Evolutionary conservation across 345 rosid species (phyloP).

Genomic region (Streptanthus diversifolius): DNA sequence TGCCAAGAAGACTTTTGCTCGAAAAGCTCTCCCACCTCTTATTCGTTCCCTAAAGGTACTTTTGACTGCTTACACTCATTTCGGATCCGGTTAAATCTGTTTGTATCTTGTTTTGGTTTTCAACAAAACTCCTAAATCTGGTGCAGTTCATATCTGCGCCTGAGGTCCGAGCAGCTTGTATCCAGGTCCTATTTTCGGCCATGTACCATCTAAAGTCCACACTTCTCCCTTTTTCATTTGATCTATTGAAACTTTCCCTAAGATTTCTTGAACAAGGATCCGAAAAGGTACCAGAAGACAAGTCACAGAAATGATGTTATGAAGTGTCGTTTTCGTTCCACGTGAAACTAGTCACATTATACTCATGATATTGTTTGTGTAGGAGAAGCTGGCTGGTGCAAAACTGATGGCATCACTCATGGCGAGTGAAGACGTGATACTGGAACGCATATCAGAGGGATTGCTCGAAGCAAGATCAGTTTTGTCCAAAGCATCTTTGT

Average conservation of each 20-base stretch:
- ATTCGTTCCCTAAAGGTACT: slow-evolving; percentile 57
- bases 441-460: slow-evolving; percentile 63
- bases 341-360: not conserved
- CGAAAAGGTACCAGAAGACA: slow-evolving; percentile 55
- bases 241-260: slow-evolving; percentile 65
- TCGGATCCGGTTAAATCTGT: not conserved
- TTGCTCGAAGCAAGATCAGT: slow-evolving; percentile 67
- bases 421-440: slow-evolving; percentile 70
- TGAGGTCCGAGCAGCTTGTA: slow-evolving; percentile 70
- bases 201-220: slow-evolving; percentile 80
- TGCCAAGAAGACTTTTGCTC: slow-evolving; percentile 54
- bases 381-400: slow-evolving; percentile 84
- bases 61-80: slow-evolving; percentile 9
- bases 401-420: slow-evolving; percentile 81
- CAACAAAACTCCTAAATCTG: slow-evolving; percentile 1
- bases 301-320: not conserved
- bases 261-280: slow-evolving; percentile 55
- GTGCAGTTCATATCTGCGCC: slow-evolving; percentile 44
- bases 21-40: slow-evolving; percentile 50
- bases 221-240: slow-evolving; percentile 60
- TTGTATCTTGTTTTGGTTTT: not conserved
- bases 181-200: slow-evolving; percentile 81
- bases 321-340: not conserved
- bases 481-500: slow-evolving; percentile 44
- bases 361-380: slow-evolving; percentile 10